Percentiles rank a stretch among this genome's conserved stretches.
These are phyloP conservation scores for Globisporangium alternatum DNA, from an alignment of 352 stramenopile species.

Conservation along the genomic window DNA sequence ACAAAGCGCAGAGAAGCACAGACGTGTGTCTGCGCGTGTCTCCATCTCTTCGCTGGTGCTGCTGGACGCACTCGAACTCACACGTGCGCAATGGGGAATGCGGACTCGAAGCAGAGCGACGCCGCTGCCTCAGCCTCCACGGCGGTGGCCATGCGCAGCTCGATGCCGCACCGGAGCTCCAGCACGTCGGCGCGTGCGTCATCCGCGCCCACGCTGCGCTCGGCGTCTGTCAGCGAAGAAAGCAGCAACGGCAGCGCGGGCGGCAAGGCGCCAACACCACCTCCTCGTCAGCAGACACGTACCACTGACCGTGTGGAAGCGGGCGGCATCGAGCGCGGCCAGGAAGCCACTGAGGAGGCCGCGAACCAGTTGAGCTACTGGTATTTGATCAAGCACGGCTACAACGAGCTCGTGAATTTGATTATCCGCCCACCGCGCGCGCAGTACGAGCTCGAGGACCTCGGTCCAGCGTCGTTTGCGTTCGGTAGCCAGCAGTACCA, in stretches of 20 bases:
- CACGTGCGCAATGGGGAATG: conserved; percentile 9
- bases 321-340: conserved; percentile 71
- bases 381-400: conserved; percentile 86
- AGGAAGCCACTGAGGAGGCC: conserved; percentile 72
- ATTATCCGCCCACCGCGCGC: conserved; percentile 96
- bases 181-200: conserved; percentile 10
- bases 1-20: background rate
- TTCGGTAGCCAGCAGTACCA: conserved; percentile 88
- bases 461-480: conserved; percentile 90
- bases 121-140: background rate
- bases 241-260: conserved; percentile 4
- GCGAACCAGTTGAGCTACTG: conserved; percentile 79
- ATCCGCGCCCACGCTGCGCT: conserved; percentile 10
- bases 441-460: conserved; percentile 87
- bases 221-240: conserved; percentile 7
- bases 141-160: conserved; percentile 1
- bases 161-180: conserved; percentile 9
- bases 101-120: conserved; percentile 10
- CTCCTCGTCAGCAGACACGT: background rate
- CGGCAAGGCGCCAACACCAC: background rate
- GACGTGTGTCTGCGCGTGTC: background rate
- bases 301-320: conserved; percentile 28
- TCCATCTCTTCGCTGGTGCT: background rate
- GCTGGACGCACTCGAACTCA: background rate
- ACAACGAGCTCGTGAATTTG: conserved; percentile 95